These are phyloP conservation scores for Tieghemostelium lacteum DNA, from an alignment of 78 protist species.

Conservation along the genomic window DNA sequence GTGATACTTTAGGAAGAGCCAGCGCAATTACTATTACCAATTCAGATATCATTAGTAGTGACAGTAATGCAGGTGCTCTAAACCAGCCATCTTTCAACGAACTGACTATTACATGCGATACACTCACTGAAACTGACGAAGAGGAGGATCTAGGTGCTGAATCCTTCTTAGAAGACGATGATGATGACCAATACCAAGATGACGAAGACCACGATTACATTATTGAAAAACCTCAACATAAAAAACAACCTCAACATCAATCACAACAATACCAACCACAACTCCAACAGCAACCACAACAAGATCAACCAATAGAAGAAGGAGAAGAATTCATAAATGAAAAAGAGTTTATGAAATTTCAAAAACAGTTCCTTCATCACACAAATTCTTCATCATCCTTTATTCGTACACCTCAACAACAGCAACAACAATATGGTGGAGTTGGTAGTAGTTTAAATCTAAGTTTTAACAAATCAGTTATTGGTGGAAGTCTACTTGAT, in stretches of 20 bases:
- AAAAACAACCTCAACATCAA: neutral
- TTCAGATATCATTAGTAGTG: neutral
- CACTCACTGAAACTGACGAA: conserved; percentile 66
- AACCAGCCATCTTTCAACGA: conserved; percentile 72
- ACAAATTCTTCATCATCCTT: neutral
- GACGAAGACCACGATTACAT: conserved; percentile 13
- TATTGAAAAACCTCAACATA: neutral
- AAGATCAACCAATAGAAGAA: too few species aligned
- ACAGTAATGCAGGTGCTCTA: neutral
- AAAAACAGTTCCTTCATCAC: conserved; percentile 20
- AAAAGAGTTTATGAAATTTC: conserved; percentile 36
- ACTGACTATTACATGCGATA: conserved; percentile 63
- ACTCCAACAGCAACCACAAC: too few species aligned
- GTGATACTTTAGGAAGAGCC: conserved; percentile 25
- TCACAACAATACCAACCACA: neutral
- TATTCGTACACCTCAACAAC: neutral
- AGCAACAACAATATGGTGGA: neutral
- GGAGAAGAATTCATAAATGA: conserved; percentile 14
- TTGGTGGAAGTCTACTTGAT: neutral
- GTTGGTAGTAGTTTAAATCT: neutral
- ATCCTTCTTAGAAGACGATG: conserved; percentile 28
- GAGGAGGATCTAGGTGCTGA: conserved; percentile 36
- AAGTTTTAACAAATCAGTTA: neutral
- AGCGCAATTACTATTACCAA: conserved; percentile 31
- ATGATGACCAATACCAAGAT: neutral